phyloP scores from a whole-genome alignment of 495 filamentous ascomycete genomes.

The Penicillium subrubescens region DNA sequence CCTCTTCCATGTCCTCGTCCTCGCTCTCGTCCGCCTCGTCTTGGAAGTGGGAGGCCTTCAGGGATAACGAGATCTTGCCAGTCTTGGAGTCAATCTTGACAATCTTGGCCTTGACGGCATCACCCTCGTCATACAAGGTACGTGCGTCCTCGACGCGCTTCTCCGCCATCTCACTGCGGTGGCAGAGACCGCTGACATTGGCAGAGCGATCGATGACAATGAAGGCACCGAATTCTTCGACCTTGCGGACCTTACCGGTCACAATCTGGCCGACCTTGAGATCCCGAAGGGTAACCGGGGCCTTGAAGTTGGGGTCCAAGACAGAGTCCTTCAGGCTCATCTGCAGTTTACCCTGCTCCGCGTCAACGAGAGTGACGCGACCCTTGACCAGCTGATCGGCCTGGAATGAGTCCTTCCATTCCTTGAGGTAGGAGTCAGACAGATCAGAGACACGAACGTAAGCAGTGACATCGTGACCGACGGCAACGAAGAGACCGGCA shows the following conservation, averaged over 20 bases:
- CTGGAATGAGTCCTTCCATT: slow-evolving; percentile 90
- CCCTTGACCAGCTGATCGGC: slow-evolving; percentile 87
- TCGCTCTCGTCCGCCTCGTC: slow-evolving; percentile 58
- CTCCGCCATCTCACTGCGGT: slow-evolving; percentile 87
- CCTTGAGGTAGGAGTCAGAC: slow-evolving; percentile 87
- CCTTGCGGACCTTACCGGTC: slow-evolving; percentile 87
- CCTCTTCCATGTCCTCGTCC: slow-evolving; percentile 51
- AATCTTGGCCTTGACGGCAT: slow-evolving; percentile 87
- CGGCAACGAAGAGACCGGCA: slow-evolving; percentile 78
- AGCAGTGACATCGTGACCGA: slow-evolving; percentile 78
- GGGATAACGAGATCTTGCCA: slow-evolving; percentile 78
- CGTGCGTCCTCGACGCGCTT: slow-evolving; percentile 73
- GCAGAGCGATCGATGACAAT: slow-evolving; percentile 81
- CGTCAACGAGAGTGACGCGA: slow-evolving; percentile 70
- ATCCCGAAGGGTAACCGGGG: slow-evolving; percentile 67
- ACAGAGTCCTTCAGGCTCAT: slow-evolving; percentile 85
- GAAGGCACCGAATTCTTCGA: slow-evolving; percentile 93
- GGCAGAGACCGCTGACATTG: slow-evolving; percentile 90
- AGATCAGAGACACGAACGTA: slow-evolving; percentile 83
- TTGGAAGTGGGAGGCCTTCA: slow-evolving; percentile 91
- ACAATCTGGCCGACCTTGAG: slow-evolving; percentile 77
- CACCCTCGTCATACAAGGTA: slow-evolving; percentile 83
- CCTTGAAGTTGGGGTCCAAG: slow-evolving; percentile 76
- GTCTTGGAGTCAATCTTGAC: slow-evolving; percentile 73
- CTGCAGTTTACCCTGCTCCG: slow-evolving; percentile 68